Percentiles rank a stretch among this genome's conserved stretches.
phyloP scores from a whole-genome alignment of 192 early-diverging fungal species.

The Backusella australiensis region DNA sequence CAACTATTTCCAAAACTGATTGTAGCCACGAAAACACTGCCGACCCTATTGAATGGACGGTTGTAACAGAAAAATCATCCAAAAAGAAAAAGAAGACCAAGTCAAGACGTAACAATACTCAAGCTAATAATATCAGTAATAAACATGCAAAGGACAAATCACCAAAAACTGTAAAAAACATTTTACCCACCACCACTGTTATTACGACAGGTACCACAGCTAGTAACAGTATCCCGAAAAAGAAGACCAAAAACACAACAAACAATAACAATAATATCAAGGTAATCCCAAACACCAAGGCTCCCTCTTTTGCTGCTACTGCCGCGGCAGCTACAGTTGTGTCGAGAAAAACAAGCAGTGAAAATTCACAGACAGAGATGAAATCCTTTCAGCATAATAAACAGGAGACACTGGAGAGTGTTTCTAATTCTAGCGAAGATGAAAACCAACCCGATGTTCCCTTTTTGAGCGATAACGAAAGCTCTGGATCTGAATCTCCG shows the following conservation, averaged over 20 bases:
- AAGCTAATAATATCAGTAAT: neutral
- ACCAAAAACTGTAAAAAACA: neutral
- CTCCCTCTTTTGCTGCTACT: neutral
- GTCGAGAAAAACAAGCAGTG: neutral
- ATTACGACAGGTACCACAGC: neutral
- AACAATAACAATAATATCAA: slow-evolving; percentile 11
- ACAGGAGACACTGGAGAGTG: neutral
- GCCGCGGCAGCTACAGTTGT: neutral
- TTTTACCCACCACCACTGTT: neutral
- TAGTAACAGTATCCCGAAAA: neutral
- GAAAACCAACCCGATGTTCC: slow-evolving; percentile 3
- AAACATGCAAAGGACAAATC: neutral
- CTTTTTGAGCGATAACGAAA: slow-evolving; percentile 11
- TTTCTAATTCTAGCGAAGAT: slow-evolving; percentile 3
- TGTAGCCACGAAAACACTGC: neutral
- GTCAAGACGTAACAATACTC: neutral
- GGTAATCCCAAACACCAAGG: too few species aligned
- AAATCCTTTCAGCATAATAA: neutral
- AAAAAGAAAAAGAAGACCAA: neutral
- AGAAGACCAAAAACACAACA: slow-evolving; percentile 4
- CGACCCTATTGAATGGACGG: neutral
- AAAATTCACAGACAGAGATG: neutral
- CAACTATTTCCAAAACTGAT: neutral
- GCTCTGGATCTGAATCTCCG: slow-evolving; percentile 4
- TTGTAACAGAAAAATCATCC: slow-evolving; percentile 5